phyloP scores from a whole-genome alignment of 2,329 filamentous ascomycete genomes.

The Paraconiothyrium sp. region DNA sequence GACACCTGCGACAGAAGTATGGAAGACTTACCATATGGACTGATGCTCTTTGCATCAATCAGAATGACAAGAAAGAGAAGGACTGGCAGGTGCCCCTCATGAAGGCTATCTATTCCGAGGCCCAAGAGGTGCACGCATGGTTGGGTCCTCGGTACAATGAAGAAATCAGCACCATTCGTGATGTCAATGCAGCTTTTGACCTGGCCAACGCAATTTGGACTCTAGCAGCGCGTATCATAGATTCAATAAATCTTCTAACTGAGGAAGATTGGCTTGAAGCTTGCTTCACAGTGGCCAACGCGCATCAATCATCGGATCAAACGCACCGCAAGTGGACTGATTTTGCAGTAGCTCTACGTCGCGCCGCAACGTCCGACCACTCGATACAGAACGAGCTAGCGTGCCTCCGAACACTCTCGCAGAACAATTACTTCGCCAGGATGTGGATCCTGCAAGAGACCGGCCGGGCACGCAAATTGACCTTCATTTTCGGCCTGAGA shows the following conservation, averaged over 20 bases:
- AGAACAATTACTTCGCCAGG: constrained; percentile 6
- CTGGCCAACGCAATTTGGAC: neutral
- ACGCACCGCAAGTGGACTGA: neutral
- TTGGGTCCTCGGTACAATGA: constrained; percentile 10
- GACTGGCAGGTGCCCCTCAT: constrained; percentile 18
- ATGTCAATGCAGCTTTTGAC: constrained; percentile 1
- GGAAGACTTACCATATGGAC: constrained; percentile 15
- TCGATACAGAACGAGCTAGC: neutral
- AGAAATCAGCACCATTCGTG: neutral
- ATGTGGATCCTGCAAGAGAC: constrained; percentile 18
- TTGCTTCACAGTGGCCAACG: constrained; percentile 4
- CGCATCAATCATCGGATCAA: neutral
- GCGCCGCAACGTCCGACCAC: neutral
- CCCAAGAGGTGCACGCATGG: constrained; percentile 19
- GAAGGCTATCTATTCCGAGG: constrained; percentile 16
- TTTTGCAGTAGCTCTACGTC: constrained; percentile 3
- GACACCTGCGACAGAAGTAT: constrained; percentile 12
- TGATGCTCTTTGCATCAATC: constrained; percentile 18
- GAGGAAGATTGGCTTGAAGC: constrained; percentile 10
- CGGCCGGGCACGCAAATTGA: neutral
- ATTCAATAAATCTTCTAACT: neutral
- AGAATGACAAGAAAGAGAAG: constrained; percentile 13
- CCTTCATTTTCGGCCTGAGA: constrained; percentile 5
- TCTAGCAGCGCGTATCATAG: neutral
- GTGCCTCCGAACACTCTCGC: neutral